phyloP scores from a whole-genome alignment of 2,329 filamentous ascomycete genomes.

The Pseudogymnoascus sp. region DNA sequence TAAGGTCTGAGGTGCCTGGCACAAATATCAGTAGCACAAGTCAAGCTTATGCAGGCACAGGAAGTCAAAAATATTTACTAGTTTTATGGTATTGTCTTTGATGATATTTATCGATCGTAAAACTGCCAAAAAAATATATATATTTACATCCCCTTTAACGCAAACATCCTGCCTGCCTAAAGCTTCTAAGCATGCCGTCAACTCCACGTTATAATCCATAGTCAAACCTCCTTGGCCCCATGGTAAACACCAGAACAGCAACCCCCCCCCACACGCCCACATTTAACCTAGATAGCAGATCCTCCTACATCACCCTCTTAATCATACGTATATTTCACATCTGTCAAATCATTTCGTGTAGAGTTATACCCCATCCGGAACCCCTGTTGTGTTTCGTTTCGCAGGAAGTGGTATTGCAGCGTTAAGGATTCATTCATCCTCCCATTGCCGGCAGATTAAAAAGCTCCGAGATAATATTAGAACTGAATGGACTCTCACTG shows the following conservation, averaged over 20 bases:
- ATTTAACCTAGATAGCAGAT: conserved; percentile 52
- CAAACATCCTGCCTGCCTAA: background rate
- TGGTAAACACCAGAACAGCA: conserved; percentile 54
- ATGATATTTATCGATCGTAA: background rate
- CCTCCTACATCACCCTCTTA: conserved; percentile 42
- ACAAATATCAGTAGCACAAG: background rate
- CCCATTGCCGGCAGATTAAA: background rate
- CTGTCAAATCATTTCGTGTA: background rate
- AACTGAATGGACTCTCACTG: background rate
- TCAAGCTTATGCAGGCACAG: background rate
- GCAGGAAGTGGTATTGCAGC: background rate
- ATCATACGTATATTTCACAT: background rate
- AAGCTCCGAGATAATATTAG: background rate
- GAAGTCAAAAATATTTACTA: background rate
- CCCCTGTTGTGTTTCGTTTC: background rate
- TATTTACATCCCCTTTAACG: background rate
- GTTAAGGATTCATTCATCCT: background rate
- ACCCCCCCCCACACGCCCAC: conserved; percentile 46
- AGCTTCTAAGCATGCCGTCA: background rate
- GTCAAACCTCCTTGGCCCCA: conserved; percentile 29
- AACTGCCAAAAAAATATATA: background rate
- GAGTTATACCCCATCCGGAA: background rate
- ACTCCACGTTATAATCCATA: background rate
- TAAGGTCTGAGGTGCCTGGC: background rate
- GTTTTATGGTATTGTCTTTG: background rate